These are phyloP conservation scores for Xylaria curta DNA, from an alignment of 495 filamentous ascomycete species.

Conservation along the genomic window DNA sequence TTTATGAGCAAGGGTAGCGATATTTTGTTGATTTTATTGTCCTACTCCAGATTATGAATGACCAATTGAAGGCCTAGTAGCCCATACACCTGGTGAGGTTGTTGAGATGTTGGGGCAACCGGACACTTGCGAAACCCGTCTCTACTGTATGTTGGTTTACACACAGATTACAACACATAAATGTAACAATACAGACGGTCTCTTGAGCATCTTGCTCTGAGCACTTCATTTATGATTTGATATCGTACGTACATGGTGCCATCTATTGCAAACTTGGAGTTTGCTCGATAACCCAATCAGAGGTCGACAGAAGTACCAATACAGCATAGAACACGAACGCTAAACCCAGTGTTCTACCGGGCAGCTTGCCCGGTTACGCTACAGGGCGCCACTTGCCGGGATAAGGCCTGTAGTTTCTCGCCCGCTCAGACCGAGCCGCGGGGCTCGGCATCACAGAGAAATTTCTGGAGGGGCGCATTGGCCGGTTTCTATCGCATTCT, in stretches of 20 bases:
- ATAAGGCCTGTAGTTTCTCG: constrained; percentile 2
- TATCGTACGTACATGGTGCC: background rate
- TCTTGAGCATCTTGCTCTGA: background rate
- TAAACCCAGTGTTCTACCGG: background rate
- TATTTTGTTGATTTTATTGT: background rate
- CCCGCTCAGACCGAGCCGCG: background rate
- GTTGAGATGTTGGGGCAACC: background rate
- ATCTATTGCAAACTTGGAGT: background rate
- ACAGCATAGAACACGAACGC: background rate
- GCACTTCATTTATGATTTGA: background rate
- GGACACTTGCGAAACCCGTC: background rate
- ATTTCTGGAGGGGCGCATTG: constrained; percentile 21
- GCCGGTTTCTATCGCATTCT: background rate
- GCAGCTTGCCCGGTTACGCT: constrained; percentile 1
- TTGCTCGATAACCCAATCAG: background rate
- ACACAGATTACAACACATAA: background rate
- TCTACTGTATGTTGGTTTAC: background rate
- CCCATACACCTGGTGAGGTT: too few relatives aligned
- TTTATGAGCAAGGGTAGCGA: background rate
- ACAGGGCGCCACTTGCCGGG: constrained; percentile 7
- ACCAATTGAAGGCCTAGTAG: background rate
- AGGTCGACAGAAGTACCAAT: background rate
- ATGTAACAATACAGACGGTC: background rate
- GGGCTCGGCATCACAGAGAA: background rate
- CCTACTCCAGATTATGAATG: background rate